A percentile compares a stretch with the other conserved stretches of the same genome.
Conservation (phyloP, 225 moss, liverwort and hornwort genomes). For the Marchantia paleacea region DNA sequence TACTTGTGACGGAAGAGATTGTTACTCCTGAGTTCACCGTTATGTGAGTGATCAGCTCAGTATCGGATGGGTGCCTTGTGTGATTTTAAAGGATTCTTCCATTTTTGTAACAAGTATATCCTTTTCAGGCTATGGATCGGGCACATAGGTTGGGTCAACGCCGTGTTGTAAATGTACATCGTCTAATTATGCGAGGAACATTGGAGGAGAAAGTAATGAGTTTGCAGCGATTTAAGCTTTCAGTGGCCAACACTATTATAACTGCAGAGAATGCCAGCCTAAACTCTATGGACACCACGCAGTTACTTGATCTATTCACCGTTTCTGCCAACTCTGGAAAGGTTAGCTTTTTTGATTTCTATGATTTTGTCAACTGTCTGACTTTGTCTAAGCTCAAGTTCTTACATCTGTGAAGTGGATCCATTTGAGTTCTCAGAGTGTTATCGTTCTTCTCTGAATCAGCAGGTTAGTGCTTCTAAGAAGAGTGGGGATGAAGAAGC, state of each 20-base stretch:
- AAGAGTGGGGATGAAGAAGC: conserved; percentile 56
- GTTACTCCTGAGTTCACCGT: neutral
- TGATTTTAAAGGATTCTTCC: neutral
- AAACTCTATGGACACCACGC: conserved; percentile 83
- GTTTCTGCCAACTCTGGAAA: conserved; percentile 67
- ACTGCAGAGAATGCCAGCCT: conserved; percentile 90
- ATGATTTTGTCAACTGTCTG: neutral
- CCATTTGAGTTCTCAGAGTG: neutral
- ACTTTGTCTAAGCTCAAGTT: neutral
- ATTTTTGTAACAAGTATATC: neutral
- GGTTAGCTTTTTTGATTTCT: conserved; percentile 29
- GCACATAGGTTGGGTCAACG: conserved; percentile 88
- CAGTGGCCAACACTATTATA: conserved; percentile 77
- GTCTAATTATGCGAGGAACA: conserved; percentile 94
- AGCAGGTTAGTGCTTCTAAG: conserved; percentile 48
- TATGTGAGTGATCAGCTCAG: neutral
- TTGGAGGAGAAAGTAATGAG: conserved; percentile 95
- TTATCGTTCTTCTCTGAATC: neutral
- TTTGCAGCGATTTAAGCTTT: conserved; percentile 83
- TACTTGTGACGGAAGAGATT: neutral
- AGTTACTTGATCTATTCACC: conserved; percentile 83
- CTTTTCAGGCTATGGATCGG: conserved; percentile 89
- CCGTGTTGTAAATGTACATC: conserved; percentile 83
- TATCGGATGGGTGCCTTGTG: neutral
- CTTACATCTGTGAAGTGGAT: neutral